These are phyloP conservation scores for Cladosporium sp. DNA, from an alignment of 2,329 filamentous ascomycete species.

Conservation along the genomic window DNA sequence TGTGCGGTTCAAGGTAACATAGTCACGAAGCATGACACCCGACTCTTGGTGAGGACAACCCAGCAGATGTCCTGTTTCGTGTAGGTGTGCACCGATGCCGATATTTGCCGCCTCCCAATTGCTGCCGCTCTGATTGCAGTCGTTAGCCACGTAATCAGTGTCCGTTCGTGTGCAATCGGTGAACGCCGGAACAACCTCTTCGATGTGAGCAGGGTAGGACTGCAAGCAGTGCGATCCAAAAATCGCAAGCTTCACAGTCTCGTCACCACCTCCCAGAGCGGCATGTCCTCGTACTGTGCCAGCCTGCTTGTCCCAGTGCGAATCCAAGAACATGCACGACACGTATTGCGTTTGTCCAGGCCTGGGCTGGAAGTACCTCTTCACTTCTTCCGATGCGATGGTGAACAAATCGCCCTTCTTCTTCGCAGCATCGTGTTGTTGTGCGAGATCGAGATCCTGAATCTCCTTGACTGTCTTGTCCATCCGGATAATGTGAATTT, in stretches of 20 bases:
- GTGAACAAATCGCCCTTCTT: slow-evolving; percentile 69
- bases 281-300: slow-evolving; percentile 75
- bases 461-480: slow-evolving; percentile 83
- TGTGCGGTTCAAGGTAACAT: slow-evolving; percentile 74
- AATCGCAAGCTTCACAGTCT: slow-evolving; percentile 75
- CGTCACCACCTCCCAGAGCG: slow-evolving; percentile 69
- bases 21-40: slow-evolving; percentile 90
- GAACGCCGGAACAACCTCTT: slow-evolving; percentile 86
- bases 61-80: slow-evolving; percentile 85
- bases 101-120: slow-evolving; percentile 95
- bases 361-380: slow-evolving; percentile 66
- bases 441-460: slow-evolving; percentile 68
- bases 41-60: slow-evolving; percentile 85
- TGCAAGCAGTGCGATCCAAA: slow-evolving; percentile 91
- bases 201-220: slow-evolving; percentile 81
- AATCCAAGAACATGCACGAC: slow-evolving; percentile 78
- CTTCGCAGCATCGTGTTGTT: slow-evolving; percentile 67
- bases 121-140: slow-evolving; percentile 79
- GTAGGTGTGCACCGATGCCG: slow-evolving; percentile 86
- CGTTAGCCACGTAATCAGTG: slow-evolving; percentile 72
- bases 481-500: slow-evolving; percentile 76
- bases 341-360: slow-evolving; percentile 83
- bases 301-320: slow-evolving; percentile 73
- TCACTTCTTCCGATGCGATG: slow-evolving; percentile 73
- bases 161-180: slow-evolving; percentile 88